Evolutionary conservation across 345 rosid species (phyloP), one percentile per base, ranked within the genome.

Genomic region (Pelargonium nanum): DNA sequence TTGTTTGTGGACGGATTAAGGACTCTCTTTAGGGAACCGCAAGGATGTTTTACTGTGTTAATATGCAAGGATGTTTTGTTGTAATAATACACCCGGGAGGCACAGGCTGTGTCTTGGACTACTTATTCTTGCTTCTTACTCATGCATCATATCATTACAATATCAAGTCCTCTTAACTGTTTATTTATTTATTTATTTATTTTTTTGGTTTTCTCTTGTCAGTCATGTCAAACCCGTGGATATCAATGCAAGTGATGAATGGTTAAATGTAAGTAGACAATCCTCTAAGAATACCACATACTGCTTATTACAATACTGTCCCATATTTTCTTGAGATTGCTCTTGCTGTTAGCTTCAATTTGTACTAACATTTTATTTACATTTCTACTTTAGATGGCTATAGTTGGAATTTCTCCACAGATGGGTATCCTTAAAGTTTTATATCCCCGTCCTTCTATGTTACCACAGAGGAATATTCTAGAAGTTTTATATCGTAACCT

Each of bases 361-460:
- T 51, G 58, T 44, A 32, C 26, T 71, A 19, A 24, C 12, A 16
- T 22, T 67, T 44, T 17, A 2, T n/a, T 30, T 44, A 24, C 52
- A 55, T 51, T 62, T 22, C 57, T 24, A 30, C 26, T 72, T 70
- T 85, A 93, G 99, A 93, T 81, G 96, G 94, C 79, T 25, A 89
- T 85, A 97, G 90, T 86, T 65, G 99, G 96, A 67, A 57, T 89
- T 28, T 87, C 99, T 72, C 97, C 99, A 24, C 94, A 89, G 73
- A 89, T 83, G 75, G 55, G 96, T 93, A 93, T 89, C 96, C 88
- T 78, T 53, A 40, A 51, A 24, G 19, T 6, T 22, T 55, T 22
- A 8, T 55, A 16, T 28, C 20, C 34, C 1, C 53, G 52, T 17
- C 22, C 28, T 51, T 24, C 23, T 10, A 16, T 19, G 22, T n/a